Percentiles rank a stretch among this genome's conserved stretches.
phyloP scores from a whole-genome alignment of 169 alveolate species.

The Eimeria necatrix region DNA sequence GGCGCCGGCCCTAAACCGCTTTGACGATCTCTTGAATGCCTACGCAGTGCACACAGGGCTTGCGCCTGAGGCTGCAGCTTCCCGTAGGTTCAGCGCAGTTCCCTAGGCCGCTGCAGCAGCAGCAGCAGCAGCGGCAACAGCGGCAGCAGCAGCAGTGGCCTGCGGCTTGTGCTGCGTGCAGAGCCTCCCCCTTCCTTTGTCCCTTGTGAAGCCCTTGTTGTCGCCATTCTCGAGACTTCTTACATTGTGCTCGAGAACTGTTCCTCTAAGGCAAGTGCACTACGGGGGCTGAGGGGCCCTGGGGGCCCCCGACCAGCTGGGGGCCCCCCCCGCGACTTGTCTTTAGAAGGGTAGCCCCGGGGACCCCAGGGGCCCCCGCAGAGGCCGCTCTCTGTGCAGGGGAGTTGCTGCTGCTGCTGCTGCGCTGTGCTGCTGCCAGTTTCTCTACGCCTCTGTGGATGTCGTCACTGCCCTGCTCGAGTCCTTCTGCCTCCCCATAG shows the following conservation, averaged over 20 bases:
- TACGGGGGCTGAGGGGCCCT: neutral
- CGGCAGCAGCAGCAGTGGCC: neutral
- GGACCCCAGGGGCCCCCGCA: too few relatives aligned
- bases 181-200: conserved; percentile 41
- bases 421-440: conserved; percentile 21
- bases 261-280: conserved; percentile 68
- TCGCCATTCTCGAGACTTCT: conserved; percentile 72
- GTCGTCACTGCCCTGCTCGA: conserved; percentile 68
- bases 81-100: conserved; percentile 17
- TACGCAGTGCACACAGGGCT: conserved; percentile 74
- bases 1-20: conserved; percentile 79
- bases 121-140: neutral
- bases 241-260: conserved; percentile 78
- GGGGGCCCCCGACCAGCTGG: too few relatives aligned
- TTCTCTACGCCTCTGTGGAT: conserved; percentile 73
- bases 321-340: too few relatives aligned
- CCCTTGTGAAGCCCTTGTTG: conserved; percentile 74
- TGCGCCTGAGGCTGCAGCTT: neutral
- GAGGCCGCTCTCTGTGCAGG: too few relatives aligned
- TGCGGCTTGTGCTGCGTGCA: conserved; percentile 7
- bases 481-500: conserved; percentile 73
- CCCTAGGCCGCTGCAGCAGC: conserved; percentile 17
- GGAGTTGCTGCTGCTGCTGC: too few relatives aligned
- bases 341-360: too few relatives aligned
- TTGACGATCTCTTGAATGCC: conserved; percentile 65